Evolutionary conservation across 2,329 filamentous ascomycete species (phyloP).

Genomic region (Pseudocercospora fijiensis): DNA sequence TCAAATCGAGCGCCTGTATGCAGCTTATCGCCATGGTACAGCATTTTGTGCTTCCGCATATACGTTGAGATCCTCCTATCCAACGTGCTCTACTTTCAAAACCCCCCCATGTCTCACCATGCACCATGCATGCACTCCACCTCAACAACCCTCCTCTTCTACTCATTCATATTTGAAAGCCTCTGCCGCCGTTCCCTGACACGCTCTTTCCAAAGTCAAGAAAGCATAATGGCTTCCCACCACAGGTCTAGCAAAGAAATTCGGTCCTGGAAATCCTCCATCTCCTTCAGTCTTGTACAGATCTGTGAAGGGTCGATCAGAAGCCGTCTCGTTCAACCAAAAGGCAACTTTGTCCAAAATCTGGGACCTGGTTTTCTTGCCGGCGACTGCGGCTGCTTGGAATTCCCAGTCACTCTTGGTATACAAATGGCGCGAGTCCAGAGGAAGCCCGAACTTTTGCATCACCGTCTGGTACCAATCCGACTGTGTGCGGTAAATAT

Average conservation of each 20-base stretch:
- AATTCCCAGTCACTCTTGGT: conserved; percentile 86
- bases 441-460: conserved; percentile 77
- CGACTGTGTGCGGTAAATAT: conserved; percentile 75
- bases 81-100: not conserved
- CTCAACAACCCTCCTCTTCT: not conserved
- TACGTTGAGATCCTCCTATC: not conserved
- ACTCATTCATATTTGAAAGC: conserved; percentile 24
- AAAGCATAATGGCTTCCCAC: conserved; percentile 85
- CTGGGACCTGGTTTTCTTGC: conserved; percentile 64
- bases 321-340: conserved; percentile 82
- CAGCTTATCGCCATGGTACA: not conserved
- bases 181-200: conserved; percentile 41
- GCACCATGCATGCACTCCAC: conserved; percentile 6
- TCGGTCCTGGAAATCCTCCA: conserved; percentile 70
- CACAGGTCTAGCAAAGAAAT: conserved; percentile 79
- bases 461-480: conserved; percentile 77
- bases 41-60: not conserved
- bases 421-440: conserved; percentile 80
- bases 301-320: conserved; percentile 74
- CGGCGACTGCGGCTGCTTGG: conserved; percentile 77
- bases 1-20: not conserved
- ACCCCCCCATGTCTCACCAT: not conserved
- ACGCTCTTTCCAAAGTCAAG: conserved; percentile 76
- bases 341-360: conserved; percentile 71
- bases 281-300: conserved; percentile 76